These are phyloP conservation scores for Epichloe glyceriae DNA, from an alignment of 2,329 filamentous ascomycete species.

Conservation along the genomic window DNA sequence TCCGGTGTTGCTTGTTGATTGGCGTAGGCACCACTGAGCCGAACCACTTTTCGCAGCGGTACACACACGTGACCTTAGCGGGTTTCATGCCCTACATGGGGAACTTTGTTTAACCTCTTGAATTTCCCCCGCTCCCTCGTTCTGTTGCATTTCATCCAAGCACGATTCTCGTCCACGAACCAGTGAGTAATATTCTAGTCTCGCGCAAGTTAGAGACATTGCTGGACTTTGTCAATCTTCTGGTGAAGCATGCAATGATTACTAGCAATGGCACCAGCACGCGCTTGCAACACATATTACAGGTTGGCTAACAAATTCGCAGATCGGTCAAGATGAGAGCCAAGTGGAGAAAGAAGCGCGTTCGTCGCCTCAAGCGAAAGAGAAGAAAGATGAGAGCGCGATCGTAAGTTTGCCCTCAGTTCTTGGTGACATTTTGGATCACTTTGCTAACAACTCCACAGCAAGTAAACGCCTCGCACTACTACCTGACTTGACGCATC, in stretches of 20 bases:
- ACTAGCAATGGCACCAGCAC: neutral
- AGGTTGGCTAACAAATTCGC: neutral
- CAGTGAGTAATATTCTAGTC: constrained; percentile 17
- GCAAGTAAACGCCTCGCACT: constrained; percentile 56
- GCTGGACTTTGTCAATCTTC: neutral
- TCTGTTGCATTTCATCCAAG: constrained; percentile 27
- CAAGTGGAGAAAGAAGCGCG: constrained; percentile 99
- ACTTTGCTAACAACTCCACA: constrained; percentile 26
- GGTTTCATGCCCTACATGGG: constrained; percentile 24
- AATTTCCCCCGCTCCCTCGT: constrained; percentile 16
- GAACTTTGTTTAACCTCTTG: constrained; percentile 16
- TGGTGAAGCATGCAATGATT: neutral
- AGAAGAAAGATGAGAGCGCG: constrained; percentile 99
- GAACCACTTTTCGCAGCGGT: neutral
- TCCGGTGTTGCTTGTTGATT: neutral
- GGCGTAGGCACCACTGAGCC: neutral
- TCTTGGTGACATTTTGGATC: neutral
- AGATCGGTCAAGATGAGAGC: constrained; percentile 61
- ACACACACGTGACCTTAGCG: constrained; percentile 20
- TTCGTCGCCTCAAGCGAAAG: constrained; percentile 98
- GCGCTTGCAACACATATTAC: neutral
- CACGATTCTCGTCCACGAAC: constrained; percentile 34
- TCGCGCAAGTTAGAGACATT: neutral
- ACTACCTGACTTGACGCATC: constrained; percentile 41
- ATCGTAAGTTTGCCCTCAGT: constrained; percentile 54